Evolutionary conservation across 768 basidiomycete species (phyloP).

Genomic region (Rhodotorula babjevae): DNA sequence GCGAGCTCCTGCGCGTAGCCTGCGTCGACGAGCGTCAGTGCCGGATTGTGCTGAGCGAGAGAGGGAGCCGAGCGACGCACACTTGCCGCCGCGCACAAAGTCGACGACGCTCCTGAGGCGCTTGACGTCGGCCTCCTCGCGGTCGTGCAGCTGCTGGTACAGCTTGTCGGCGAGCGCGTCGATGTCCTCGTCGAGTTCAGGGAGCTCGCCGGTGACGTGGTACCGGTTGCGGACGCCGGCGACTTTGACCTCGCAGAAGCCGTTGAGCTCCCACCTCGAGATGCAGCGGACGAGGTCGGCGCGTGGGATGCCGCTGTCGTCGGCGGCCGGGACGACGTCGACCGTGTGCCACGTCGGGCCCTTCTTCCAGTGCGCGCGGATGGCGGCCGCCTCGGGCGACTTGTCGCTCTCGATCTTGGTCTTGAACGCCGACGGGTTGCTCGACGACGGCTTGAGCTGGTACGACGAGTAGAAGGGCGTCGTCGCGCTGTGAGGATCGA

Average conservation of each 20-base stretch:
- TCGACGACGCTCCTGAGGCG: conserved; percentile 50
- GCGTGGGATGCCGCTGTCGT: conserved; percentile 45
- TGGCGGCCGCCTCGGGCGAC: conserved; percentile 46
- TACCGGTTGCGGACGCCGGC: conserved; percentile 52
- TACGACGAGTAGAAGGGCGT: conserved; percentile 54
- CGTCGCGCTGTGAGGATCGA: conserved; percentile 42
- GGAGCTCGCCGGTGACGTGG: conserved; percentile 48
- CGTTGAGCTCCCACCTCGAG: conserved; percentile 50
- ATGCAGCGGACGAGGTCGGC: conserved; percentile 48
- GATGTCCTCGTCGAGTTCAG: conserved; percentile 46
- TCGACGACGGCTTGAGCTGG: conserved; percentile 47
- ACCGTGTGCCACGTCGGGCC: conserved; percentile 44
- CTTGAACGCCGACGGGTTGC: conserved; percentile 40
- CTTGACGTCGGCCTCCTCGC: conserved; percentile 52
- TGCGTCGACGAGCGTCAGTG: conserved; percentile 29
- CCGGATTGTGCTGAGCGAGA: no score
- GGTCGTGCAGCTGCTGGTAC: conserved; percentile 48
- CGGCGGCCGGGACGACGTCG: conserved; percentile 48
- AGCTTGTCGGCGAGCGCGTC: conserved; percentile 46
- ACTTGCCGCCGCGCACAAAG: conserved; percentile 50
- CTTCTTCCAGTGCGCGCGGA: conserved; percentile 46
- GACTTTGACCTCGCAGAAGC: conserved; percentile 46
- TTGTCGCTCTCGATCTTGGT: conserved; percentile 45
- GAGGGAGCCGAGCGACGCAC: conserved; percentile 42
- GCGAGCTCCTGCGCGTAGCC: conserved; percentile 52